Percentiles rank a stretch among this genome's conserved stretches.
These are phyloP conservation scores for Colletotrichum endophyticum DNA, from an alignment of 2,329 filamentous ascomycete genomes.

Conservation along the genomic window DNA sequence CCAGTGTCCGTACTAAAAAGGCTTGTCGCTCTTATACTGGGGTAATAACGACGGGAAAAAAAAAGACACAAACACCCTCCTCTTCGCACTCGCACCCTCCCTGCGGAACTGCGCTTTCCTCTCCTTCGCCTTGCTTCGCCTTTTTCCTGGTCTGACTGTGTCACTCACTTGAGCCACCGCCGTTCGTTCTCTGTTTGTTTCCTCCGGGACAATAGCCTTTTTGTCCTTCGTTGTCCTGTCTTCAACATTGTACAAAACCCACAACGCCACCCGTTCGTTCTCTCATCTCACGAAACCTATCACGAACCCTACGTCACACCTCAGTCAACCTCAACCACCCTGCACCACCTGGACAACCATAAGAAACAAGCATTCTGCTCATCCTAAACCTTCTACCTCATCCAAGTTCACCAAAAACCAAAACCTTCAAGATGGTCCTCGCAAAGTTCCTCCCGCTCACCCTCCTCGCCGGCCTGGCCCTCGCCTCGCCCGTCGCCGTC, in stretches of 20 bases:
- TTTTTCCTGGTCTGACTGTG: conserved; percentile 2
- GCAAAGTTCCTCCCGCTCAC: conserved; percentile 26
- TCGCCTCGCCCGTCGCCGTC: conserved; percentile 24
- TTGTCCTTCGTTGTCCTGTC: not conserved
- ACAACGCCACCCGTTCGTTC: not conserved
- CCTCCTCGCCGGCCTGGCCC: conserved; percentile 28
- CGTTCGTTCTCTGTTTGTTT: not conserved
- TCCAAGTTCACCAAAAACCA: not conserved
- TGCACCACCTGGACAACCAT: not conserved
- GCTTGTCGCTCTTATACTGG: not conserved
- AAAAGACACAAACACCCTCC: not conserved
- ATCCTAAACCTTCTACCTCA: not conserved
- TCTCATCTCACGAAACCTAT: too few relatives aligned
- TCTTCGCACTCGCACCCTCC: not conserved
- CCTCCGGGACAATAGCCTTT: not conserved
- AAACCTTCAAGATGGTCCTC: conserved; percentile 30
- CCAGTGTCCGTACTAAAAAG: not conserved
- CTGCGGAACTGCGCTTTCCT: not conserved
- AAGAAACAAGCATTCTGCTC: not conserved
- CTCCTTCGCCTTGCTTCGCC: not conserved
- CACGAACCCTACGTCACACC: not conserved
- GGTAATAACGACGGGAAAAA: not conserved
- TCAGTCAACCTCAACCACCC: too few relatives aligned
- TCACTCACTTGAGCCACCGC: conserved; percentile 2
- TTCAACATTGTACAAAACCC: not conserved